Base-by-base conservation (phyloP, 306 rosid species). In the Carpinus fangiana region DNA sequence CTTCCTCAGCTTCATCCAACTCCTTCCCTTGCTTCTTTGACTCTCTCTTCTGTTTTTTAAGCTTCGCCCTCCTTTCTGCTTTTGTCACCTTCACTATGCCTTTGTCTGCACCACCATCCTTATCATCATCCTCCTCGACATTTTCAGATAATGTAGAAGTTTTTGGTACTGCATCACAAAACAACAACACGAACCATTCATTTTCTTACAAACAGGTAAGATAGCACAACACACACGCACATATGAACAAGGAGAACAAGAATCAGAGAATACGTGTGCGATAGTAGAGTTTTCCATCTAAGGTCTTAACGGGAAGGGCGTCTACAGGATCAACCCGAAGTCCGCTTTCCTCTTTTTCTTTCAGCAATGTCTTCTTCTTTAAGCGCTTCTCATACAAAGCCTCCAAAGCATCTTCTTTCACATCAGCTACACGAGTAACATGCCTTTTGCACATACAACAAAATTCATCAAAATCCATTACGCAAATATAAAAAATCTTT, bases 401-500 rank as follows among this genome's bases (percentile, higher is more conserved):
- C 86, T 95, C 99, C 89, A 95, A 79, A 50, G 89, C 89, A 79
- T 95, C 99, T 31, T 93, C 98, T 72, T 91, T 91, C 56, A 86
- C 97, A 80, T 93, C 90, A 74, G 99, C 99, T 81, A 93, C 94
- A 9, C 99, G 96, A 50, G 86, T 86, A 71, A 95, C 98, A 82
- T 95, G 97, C 96, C 99, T 95, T 95, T 73, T 13, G 16, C 50
- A 73, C 14, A 50, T 5, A 26, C 62, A 86, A 69, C 13, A 83
- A 41, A 45, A 47, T 34, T 66, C 8, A 26, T 46, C 20, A 23
- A 21, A 71, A 50, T 9, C 5, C 38, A 20, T 9, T 57, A 38
- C 11, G 17, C 12, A 57, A 36, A 12, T 46, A 78, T 1, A 9
- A 8, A 38, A 4, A 18, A 12, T 7, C 12, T 28, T 12, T 8